phyloP scores from a whole-genome alignment of 1,139 yeast species.

The Taiozyma sp. region DNA sequence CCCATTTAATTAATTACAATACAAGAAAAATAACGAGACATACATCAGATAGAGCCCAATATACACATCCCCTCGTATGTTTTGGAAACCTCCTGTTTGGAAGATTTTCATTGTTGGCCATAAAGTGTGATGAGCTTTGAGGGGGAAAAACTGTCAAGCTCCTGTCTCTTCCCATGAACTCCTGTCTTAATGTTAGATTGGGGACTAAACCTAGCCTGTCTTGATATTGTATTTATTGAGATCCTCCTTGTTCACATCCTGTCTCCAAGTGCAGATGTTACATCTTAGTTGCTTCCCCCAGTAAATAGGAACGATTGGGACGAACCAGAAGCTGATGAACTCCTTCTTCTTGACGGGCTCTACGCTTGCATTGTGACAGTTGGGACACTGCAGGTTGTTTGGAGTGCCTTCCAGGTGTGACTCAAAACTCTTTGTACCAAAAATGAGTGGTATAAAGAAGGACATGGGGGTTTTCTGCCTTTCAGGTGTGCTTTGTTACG shows the following conservation, averaged over 20 bases:
- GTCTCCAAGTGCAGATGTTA: slow-evolving; percentile 40
- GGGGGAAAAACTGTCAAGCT: not conserved
- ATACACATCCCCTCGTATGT: too few species aligned
- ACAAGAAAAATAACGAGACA: too few species aligned
- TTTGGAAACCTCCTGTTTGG: too few species aligned
- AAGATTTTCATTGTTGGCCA: too few species aligned
- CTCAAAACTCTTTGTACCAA: slow-evolving; percentile 28
- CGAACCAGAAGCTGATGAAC: slow-evolving; percentile 40
- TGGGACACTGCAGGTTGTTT: slow-evolving; percentile 29
- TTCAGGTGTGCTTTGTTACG: not conserved
- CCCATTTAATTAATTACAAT: too few species aligned
- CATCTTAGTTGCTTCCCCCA: slow-evolving; percentile 42
- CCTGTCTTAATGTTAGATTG: not conserved
- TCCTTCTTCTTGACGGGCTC: slow-evolving; percentile 37
- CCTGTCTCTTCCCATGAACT: not conserved
- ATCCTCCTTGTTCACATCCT: slow-evolving; percentile 32
- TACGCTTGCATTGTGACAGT: slow-evolving; percentile 38
- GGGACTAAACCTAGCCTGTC: slow-evolving; percentile 6
- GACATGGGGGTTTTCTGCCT: not conserved
- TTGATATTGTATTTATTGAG: slow-evolving; percentile 28
- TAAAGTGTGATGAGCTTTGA: too few species aligned
- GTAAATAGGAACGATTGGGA: slow-evolving; percentile 40
- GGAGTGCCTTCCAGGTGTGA: slow-evolving; percentile 20
- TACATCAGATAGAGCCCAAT: too few species aligned
- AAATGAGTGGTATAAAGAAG: slow-evolving; percentile 25